Evolutionary conservation across 192 early-diverging fungal species (phyloP), one percentile per base, ranked within the genome.

Genomic region (Thamnidium elegans): DNA sequence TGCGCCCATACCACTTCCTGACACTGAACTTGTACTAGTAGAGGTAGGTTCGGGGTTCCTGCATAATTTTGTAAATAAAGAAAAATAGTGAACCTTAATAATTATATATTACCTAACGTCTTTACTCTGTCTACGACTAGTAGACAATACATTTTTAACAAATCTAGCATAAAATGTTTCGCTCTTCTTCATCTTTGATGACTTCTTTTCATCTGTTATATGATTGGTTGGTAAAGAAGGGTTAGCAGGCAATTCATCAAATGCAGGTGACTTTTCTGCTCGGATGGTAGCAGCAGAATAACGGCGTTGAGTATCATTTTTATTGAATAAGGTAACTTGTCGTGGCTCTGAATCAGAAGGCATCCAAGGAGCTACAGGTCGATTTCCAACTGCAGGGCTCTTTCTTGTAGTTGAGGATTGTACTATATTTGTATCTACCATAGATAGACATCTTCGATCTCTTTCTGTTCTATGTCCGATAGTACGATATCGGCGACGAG

Each of bases 91-190:
- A 50, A 4, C 47, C 36, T 39, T 39, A 39, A 39, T 9, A 39
- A 39, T 9, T 0, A 39, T 39, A 39, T 39, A 6, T 39, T 39
- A 39, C 36, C 36, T 6, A 39, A 39, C 36, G 4, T 39, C 36
- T 39, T 39, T 39, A 39, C 36, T 67, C 50, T 43, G 43, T 50
- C 62, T 61, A 26, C 62, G 50, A 20, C 52, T 54, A 45, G 68
- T 62, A 20, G 68, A 47, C 5, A 69, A 36, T 1, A 54, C 65
- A 23, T 45, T 47, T 23, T 70, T 70, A 19, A 63, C 48, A 43
- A 70, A 70, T 31, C 60, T 45, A 50, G 61, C 45, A 50, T 63
- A 63, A 50, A 70, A 70, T 1, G 68, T 62, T 13, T 70, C 59
- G 9, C 68, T 70, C 11, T 70, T 70, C n/a, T 70, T 70, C 43